phyloP scores from a whole-genome alignment of 2,329 filamentous ascomycete genomes.

The Hypoxylon sp. region DNA sequence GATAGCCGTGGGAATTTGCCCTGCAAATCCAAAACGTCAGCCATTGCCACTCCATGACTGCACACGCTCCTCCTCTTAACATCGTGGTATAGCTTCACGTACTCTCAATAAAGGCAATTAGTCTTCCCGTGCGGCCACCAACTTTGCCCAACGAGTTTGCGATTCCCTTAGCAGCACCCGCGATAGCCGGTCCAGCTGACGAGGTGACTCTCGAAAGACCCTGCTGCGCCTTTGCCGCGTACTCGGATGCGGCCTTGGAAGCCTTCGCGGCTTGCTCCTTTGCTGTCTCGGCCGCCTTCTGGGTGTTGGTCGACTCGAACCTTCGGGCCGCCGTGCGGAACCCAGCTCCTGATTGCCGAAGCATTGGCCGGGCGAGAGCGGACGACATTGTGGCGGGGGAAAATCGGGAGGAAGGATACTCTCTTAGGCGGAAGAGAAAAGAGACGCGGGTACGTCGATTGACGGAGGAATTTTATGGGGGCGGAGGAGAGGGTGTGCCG shows the following conservation, averaged over 20 bases:
- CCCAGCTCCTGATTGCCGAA: slow-evolving; percentile 55
- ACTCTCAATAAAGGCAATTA: slow-evolving; percentile 89
- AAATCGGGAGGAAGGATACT: slow-evolving; percentile 2
- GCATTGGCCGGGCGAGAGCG: slow-evolving; percentile 50
- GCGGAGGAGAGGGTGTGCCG: slow-evolving; percentile 25
- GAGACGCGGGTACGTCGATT: slow-evolving; percentile 16
- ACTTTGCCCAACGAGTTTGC: slow-evolving; percentile 77
- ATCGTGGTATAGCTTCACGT: slow-evolving; percentile 57
- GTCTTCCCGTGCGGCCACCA: slow-evolving; percentile 84
- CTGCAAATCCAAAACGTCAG: slow-evolving; percentile 61
- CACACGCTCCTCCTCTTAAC: slow-evolving; percentile 2
- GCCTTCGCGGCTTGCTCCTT: slow-evolving; percentile 58
- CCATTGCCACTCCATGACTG: slow-evolving; percentile 9
- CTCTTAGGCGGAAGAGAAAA: slow-evolving; percentile 21
- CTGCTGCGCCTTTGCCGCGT: slow-evolving; percentile 77
- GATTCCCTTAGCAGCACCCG: slow-evolving; percentile 76
- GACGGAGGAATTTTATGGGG: slow-evolving; percentile 40
- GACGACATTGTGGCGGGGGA: slow-evolving; percentile 51
- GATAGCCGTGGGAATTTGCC: slow-evolving; percentile 84
- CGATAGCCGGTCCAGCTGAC: slow-evolving; percentile 82
- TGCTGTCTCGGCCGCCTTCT: slow-evolving; percentile 59
- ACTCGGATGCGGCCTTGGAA: slow-evolving; percentile 60
- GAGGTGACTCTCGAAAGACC: slow-evolving; percentile 85
- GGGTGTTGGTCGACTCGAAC: slow-evolving; percentile 69
- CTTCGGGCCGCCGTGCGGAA: slow-evolving; percentile 63